Evolutionary conservation across 2,329 filamentous ascomycete genomes (phyloP), one percentile per base, ranked within the genome.

Genomic region (Ceratocystis colombiana): DNA sequence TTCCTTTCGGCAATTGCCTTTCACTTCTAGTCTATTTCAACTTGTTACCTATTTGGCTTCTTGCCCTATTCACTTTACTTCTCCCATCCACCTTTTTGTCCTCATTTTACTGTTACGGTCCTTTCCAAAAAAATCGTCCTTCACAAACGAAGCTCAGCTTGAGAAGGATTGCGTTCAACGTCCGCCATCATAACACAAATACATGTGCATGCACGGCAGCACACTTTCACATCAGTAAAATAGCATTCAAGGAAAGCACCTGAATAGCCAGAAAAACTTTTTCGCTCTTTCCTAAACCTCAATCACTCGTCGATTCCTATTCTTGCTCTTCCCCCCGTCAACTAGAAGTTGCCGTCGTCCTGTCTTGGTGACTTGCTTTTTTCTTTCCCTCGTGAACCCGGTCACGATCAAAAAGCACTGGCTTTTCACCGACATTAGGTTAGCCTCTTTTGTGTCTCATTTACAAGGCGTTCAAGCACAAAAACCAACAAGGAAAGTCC

Each of bases 261-360:
- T 25, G 48, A 53, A 53, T 15, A 53, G 5, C 22, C 48, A 15
- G 48, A 53, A 50, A 50, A 53, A 53, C 22, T 25, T 53, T 28
- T 28, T 53, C 55, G 55, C 30, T 30, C 55, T 37, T 59, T 59
- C 55, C 55, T 30, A n/a, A 20, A 55, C 22, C 20, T 28, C 28
- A 15, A 20, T 20, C 20, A 37, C 28, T 46, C 57, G n/a, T 55
- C 37, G 48, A 25, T 69, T 64, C 45, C 66, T 66, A 46, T 64
- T 68, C 63, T 62, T 59, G 25, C 17, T 65, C 30, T 25, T 15
- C 22, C 50, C 28, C 17, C 30, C 55, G 15, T 20, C 17, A 7
- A 17, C 30, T n/a, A 59, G 28, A 59, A 53, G 7, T 15, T 53
- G 20, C 25, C 48, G 48, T 53, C 22, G 20, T 28, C 25, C 17